Base-by-base conservation (phyloP, 805 yeast genomes). In the Candida anglica region DNA sequence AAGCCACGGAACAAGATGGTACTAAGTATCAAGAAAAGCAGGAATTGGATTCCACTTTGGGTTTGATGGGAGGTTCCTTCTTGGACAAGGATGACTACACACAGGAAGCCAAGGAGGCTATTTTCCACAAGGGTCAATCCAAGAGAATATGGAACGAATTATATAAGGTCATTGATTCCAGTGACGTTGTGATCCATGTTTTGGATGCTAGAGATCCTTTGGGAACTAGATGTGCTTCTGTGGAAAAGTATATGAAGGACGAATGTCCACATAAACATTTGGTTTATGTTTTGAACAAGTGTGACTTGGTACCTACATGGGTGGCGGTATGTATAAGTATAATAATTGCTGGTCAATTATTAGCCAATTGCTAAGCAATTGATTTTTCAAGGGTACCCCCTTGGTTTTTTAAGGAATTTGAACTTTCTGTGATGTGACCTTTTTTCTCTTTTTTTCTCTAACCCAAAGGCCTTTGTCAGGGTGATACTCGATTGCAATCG, bases 291-390 rank as follows among this genome's bases (percentile, higher is more conserved):
- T 69, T 91, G 64, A 91, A 91, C 76, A 91, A 91, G 73, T 89
- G 97, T 76, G 98, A 91, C 71, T 78, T 91, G 53, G 96, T 91
- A 33, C 98, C 98, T 44, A 91, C 96, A 30, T 91, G 98, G 97
- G 97, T 87, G 53, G 97, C 98, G 53, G 98, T 89, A 87, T 76
- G 98, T 88, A 62, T 56, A 25, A 19, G n/a, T 33, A 34, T 41
- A 30, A 22, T 15, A 18, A n/a, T n/a, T n/a, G n/a, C n/a, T n/a
- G n/a, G n/a, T n/a, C n/a, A n/a, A n/a, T n/a, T n/a, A n/a, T n/a
- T n/a, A n/a, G n/a, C n/a, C n/a, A n/a, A n/a, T n/a, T n/a, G n/a
- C n/a, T n/a, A n/a, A n/a, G n/a, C n/a, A n/a, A n/a, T 34, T 32
- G 31, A 31, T 37, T 30, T 28, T 32, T 42, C 38, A 34, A n/a